Percentiles rank a stretch among this genome's conserved stretches.
These are phyloP conservation scores for Aspergillus wentii DNA, from an alignment of 495 filamentous ascomycete genomes.

Conservation along the genomic window DNA sequence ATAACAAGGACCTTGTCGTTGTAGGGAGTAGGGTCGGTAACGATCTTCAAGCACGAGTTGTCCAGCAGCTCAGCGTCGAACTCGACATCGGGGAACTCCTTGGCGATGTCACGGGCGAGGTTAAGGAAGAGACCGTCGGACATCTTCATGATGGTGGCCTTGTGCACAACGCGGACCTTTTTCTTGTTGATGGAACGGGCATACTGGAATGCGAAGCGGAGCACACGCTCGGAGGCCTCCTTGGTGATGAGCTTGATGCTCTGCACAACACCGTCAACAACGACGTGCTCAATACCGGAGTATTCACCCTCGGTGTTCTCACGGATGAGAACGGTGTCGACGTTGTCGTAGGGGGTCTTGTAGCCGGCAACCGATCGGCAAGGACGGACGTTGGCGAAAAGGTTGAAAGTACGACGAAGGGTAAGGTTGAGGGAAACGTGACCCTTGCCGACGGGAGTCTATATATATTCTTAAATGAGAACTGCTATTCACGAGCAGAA, in stretches of 20 bases:
- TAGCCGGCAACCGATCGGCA: slow-evolving; percentile 94
- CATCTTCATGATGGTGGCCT: slow-evolving; percentile 99
- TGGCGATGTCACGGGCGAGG: slow-evolving; percentile 74
- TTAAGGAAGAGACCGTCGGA: slow-evolving; percentile 94
- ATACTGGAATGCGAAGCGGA: slow-evolving; percentile 96
- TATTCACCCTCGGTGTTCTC: slow-evolving; percentile 99
- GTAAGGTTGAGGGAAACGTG: slow-evolving; percentile 99
- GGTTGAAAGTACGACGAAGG: slow-evolving; percentile 97
- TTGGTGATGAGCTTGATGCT: slow-evolving; percentile 98
- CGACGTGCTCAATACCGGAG: slow-evolving; percentile 97
- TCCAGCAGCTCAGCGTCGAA: slow-evolving; percentile 97
- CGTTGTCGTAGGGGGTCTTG: slow-evolving; percentile 98
- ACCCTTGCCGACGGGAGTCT: slow-evolving; percentile 97
- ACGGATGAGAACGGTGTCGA: slow-evolving; percentile 96
- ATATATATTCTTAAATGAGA: slow-evolving; percentile 18
- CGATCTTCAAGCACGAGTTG: slow-evolving; percentile 98
- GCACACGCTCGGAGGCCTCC: slow-evolving; percentile 88
- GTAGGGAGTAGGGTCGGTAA: slow-evolving; percentile 89
- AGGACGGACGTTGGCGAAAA: slow-evolving; percentile 97
- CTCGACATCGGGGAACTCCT: slow-evolving; percentile 90
- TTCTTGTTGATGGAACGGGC: slow-evolving; percentile 84
- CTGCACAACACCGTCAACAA: slow-evolving; percentile 96
- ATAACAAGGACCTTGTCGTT: slow-evolving; percentile 99
- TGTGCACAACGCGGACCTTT: slow-evolving; percentile 97
- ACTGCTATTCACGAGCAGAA: slow-evolving; percentile 1